These are phyloP conservation scores for Suhomyces xylopsoci DNA, from an alignment of 805 yeast species.

Conservation along the genomic window DNA sequence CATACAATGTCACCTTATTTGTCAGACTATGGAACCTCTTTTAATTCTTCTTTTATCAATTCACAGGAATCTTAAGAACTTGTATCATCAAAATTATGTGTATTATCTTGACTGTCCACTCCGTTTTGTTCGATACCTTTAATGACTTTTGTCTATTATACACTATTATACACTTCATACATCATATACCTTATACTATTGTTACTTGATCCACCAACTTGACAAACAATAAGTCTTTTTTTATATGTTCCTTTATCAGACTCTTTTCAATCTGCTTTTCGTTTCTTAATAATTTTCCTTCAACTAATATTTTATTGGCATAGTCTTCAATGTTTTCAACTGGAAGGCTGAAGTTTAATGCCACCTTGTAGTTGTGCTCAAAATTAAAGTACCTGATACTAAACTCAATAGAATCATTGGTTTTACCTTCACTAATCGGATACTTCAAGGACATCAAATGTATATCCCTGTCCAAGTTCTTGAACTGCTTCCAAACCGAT, in stretches of 20 bases:
- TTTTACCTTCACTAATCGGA: slow-evolving; percentile 18
- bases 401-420: slow-evolving; percentile 8
- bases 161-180: slow-evolving; percentile 3
- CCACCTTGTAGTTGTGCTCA: slow-evolving; percentile 11
- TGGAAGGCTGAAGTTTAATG: slow-evolving; percentile 3
- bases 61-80: too few relatives aligned
- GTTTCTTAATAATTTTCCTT: neutral
- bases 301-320: neutral
- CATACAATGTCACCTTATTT: too few relatives aligned
- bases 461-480: slow-evolving; percentile 27
- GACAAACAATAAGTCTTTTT: neutral
- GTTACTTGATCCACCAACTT: neutral
- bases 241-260: slow-evolving; percentile 1
- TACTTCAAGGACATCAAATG: slow-evolving; percentile 25
- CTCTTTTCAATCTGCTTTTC: neutral
- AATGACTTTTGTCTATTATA: neutral
- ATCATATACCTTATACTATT: neutral
- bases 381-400: slow-evolving; percentile 16
- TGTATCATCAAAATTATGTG: too few relatives aligned
- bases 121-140: too few relatives aligned
- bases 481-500: slow-evolving; percentile 17
- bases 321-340: neutral
- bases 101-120: too few relatives aligned
- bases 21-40: too few relatives aligned
- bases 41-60: too few relatives aligned